Percentiles rank a stretch among this genome's conserved stretches.
These are phyloP conservation scores for Fusarium sp. DNA, from an alignment of 2,329 filamentous ascomycete genomes.

Conservation along the genomic window DNA sequence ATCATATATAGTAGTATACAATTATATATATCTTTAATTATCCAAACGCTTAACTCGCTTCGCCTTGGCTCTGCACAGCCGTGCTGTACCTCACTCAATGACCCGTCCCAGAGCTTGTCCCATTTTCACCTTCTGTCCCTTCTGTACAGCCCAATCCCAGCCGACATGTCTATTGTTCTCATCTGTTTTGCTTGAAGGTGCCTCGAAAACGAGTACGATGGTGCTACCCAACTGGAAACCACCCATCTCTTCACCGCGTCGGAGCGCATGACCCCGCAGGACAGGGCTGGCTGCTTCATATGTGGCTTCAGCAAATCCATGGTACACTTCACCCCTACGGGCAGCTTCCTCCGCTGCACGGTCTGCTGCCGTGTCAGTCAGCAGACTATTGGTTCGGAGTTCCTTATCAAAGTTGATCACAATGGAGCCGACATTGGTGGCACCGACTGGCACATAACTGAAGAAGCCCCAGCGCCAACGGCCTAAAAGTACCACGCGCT, in stretches of 20 bases:
- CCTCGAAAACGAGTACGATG: constrained; percentile 95
- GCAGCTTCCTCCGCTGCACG: constrained; percentile 82
- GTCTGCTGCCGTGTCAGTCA: constrained; percentile 92
- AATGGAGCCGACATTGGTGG: constrained; percentile 97
- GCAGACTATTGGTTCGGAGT: constrained; percentile 89
- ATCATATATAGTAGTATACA: constrained; percentile 4
- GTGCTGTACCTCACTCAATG: constrained; percentile 53
- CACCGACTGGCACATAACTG: constrained; percentile 92
- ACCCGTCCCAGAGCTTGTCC: constrained; percentile 86
- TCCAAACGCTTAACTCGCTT: constrained; percentile 14
- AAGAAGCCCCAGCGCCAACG: constrained; percentile 99
- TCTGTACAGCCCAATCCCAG: constrained; percentile 87
- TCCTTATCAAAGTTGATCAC: constrained; percentile 97
- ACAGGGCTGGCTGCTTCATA: constrained; percentile 82
- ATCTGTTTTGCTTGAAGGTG: constrained; percentile 70
- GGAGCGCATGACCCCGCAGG: constrained; percentile 83
- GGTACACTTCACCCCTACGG: constrained; percentile 79
- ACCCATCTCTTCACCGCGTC: constrained; percentile 95
- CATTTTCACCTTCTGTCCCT: constrained; percentile 88
- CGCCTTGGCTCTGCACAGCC: constrained; percentile 2
- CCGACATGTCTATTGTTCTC: constrained; percentile 68
- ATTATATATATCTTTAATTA: constrained; percentile 22
- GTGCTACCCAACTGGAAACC: constrained; percentile 96
- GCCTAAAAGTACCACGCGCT: constrained; percentile 91
- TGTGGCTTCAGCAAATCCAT: constrained; percentile 92